Conservation (phyloP, 495 filamentous ascomycete genomes). For the Hypoxylon perforatum region DNA sequence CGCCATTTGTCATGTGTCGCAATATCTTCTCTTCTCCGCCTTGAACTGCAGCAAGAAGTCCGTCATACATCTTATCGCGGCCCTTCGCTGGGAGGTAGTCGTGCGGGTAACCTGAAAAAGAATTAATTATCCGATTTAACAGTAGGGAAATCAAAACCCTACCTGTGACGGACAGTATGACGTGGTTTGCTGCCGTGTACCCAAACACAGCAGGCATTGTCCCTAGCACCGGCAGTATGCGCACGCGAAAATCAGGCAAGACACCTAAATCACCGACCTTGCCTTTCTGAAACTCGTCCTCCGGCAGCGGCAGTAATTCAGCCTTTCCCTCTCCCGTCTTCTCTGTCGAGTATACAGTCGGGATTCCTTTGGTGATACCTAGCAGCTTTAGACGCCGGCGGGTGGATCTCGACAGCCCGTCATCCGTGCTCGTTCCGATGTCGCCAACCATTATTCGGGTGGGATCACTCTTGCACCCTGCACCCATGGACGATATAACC, state of each 20-base stretch:
- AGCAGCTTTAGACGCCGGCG: constrained; percentile 79
- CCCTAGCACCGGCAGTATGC: constrained; percentile 92
- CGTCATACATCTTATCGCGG: constrained; percentile 90
- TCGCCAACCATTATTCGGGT: constrained; percentile 92
- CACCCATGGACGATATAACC: constrained; percentile 96
- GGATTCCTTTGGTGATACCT: constrained; percentile 86
- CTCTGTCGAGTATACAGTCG: constrained; percentile 93
- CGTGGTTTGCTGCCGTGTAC: constrained; percentile 87
- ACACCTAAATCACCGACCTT: constrained; percentile 86
- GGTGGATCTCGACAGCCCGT: constrained; percentile 87
- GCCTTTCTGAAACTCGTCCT: constrained; percentile 91
- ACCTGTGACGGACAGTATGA: constrained; percentile 83
- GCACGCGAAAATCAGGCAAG: constrained; percentile 89
- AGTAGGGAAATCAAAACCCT: constrained; percentile 6
- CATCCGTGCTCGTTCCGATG: constrained; percentile 88
- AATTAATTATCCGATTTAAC: constrained; percentile 17
- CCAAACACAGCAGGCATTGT: constrained; percentile 99
- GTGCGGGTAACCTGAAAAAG: constrained; percentile 74
- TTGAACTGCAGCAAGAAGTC: constrained; percentile 76
- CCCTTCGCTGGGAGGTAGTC: constrained; percentile 86
- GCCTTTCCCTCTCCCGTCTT: constrained; percentile 93
- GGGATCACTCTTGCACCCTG: constrained; percentile 96
- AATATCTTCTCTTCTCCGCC: constrained; percentile 79
- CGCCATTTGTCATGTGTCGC: constrained; percentile 61
- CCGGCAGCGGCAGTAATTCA: constrained; percentile 82